These are phyloP conservation scores for Colletotrichum cordylinicola DNA, from an alignment of 2,329 filamentous ascomycete species.

Conservation along the genomic window DNA sequence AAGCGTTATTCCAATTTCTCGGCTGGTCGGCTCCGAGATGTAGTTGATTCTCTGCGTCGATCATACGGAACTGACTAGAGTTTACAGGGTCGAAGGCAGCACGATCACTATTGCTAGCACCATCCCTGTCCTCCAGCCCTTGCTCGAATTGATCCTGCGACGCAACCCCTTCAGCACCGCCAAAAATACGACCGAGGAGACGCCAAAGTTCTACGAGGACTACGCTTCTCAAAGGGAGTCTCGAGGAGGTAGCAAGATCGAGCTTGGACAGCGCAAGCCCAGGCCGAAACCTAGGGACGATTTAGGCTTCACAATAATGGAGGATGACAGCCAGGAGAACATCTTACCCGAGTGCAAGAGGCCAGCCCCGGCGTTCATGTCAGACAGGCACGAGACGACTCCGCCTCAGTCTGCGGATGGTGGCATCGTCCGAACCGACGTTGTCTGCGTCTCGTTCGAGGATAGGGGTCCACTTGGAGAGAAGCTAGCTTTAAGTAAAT, in stretches of 20 bases:
- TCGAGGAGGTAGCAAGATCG: background rate
- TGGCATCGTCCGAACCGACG: constrained; percentile 8
- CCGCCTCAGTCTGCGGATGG: background rate
- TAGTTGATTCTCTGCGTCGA: background rate
- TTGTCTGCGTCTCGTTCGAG: constrained; percentile 13
- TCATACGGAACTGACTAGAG: background rate
- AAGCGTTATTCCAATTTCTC: constrained; percentile 12
- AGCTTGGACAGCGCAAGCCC: constrained; percentile 18
- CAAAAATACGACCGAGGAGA: background rate
- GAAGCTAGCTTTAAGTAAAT: background rate
- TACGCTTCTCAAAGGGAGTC: background rate
- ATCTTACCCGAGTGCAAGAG: background rate
- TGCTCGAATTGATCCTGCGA: constrained; percentile 12
- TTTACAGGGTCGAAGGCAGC: constrained; percentile 34
- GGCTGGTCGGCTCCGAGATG: background rate
- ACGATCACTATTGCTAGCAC: constrained; percentile 39
- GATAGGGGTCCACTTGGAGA: background rate
- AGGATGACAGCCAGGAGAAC: constrained; percentile 21
- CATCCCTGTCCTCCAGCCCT: constrained; percentile 38
- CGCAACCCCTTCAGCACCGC: background rate
- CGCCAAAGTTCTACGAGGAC: background rate
- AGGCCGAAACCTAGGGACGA: constrained; percentile 10
- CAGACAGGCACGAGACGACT: background rate
- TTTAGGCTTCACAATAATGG: constrained; percentile 20
- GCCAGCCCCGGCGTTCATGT: background rate